Percentiles rank a stretch among this genome's conserved stretches.
Conservation (phyloP, 352 stramenopile species). For the Pythium brachiatum region DNA sequence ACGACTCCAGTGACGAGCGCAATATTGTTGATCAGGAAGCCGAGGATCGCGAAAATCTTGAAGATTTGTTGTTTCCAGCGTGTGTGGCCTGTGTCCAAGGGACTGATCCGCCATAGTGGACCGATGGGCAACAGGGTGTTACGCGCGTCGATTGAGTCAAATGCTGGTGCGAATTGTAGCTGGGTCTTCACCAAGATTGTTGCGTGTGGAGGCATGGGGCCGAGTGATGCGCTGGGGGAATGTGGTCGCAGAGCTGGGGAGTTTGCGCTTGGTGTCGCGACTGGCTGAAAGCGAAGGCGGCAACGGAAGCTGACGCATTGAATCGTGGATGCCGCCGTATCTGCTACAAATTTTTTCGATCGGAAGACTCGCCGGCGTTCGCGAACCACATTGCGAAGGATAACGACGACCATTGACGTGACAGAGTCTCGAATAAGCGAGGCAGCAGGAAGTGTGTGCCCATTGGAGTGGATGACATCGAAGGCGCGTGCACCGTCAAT, state of each 20-base stretch:
- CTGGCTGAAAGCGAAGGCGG: neutral
- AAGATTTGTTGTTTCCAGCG: neutral
- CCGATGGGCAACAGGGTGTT: constrained; percentile 27
- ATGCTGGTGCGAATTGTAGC: neutral
- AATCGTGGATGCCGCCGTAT: neutral
- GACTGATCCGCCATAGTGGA: constrained; percentile 27
- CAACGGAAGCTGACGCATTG: neutral
- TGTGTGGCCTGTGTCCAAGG: neutral
- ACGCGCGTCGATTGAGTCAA: constrained; percentile 18
- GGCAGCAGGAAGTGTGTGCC: neutral
- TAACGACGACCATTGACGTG: neutral
- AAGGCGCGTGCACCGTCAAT: neutral
- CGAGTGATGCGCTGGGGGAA: neutral
- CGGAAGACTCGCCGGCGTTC: neutral
- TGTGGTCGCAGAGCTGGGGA: neutral
- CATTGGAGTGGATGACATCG: neutral
- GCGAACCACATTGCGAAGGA: neutral
- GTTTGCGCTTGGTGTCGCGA: neutral
- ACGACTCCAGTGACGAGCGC: neutral
- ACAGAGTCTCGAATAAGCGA: neutral
- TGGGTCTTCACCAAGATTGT: neutral
- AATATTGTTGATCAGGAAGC: neutral
- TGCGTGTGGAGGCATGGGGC: too few species aligned
- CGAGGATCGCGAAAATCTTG: neutral
- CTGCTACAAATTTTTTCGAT: neutral